Percentiles rank a stretch among this genome's conserved stretches.
These are phyloP conservation scores for Spiraea crenata DNA, from an alignment of 331 rosid genomes.

Conservation along the genomic window DNA sequence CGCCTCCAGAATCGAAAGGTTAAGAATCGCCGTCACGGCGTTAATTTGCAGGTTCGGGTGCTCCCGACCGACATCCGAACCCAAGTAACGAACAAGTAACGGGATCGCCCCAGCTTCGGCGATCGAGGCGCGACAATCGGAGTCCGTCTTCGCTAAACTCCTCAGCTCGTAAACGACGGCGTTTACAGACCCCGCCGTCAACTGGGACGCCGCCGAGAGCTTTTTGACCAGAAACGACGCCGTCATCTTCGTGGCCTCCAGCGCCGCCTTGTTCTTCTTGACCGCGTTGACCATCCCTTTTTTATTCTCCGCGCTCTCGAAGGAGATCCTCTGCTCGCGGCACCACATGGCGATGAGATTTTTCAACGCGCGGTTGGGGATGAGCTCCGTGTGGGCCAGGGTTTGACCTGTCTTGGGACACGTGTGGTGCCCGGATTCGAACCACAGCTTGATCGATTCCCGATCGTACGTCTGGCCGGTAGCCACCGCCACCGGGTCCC, in stretches of 20 bases:
- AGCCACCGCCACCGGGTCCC: slow-evolving; percentile 85
- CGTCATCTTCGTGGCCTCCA: slow-evolving; percentile 78
- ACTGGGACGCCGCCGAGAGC: slow-evolving; percentile 27
- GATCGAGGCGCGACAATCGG: slow-evolving; percentile 74
- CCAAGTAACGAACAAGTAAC: slow-evolving; percentile 47
- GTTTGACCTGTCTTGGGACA: slow-evolving; percentile 94
- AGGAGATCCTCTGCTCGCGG: slow-evolving; percentile 64
- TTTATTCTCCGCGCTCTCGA: slow-evolving; percentile 32
- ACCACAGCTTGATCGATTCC: slow-evolving; percentile 64
- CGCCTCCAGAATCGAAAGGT: slow-evolving; percentile 71
- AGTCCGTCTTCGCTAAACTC: slow-evolving; percentile 59
- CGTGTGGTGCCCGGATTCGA: slow-evolving; percentile 84
- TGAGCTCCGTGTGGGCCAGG: slow-evolving; percentile 60
- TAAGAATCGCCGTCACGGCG: slow-evolving; percentile 81
- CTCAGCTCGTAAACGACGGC: slow-evolving; percentile 85
- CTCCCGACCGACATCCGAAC: slow-evolving; percentile 22
- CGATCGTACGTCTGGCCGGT: slow-evolving; percentile 98
- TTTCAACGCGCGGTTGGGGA: slow-evolving; percentile 63
- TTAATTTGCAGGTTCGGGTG: slow-evolving; percentile 62
- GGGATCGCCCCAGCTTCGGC: slow-evolving; percentile 83
- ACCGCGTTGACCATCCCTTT: slow-evolving; percentile 38
- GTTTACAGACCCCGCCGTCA: slow-evolving; percentile 35
- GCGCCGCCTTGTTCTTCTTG: slow-evolving; percentile 57
- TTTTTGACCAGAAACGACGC: slow-evolving; percentile 61
- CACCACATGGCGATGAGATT: slow-evolving; percentile 83